Evolutionary conservation across 176 grass and related monocot genomes (phyloP), one percentile per base, ranked within the genome.

Genomic region (Zea mays): DNA sequence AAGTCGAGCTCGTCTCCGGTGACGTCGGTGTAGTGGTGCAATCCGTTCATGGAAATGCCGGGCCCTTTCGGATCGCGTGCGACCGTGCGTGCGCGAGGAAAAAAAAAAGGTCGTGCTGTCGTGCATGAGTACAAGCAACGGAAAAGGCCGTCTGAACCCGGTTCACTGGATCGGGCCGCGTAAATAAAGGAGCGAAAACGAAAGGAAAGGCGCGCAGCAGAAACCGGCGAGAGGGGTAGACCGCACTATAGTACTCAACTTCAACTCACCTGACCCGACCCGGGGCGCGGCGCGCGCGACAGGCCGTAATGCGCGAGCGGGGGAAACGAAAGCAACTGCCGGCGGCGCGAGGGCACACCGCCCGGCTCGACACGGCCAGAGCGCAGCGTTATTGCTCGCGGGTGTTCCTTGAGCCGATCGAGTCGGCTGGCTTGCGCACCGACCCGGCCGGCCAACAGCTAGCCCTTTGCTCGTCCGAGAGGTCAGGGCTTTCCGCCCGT

Each of bases 101-200:
- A 4, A 79, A 20, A 4, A n/a, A n/a, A n/a, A n/a, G n/a, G n/a
- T n/a, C n/a, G n/a, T n/a, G n/a, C n/a, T n/a, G 52, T 40, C 48
- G 3, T 65, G 81, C 71, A 80, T 48, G 64, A 80, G 86, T 80
- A 4, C 71, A 76, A 42, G 71, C 71, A 8, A 88, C 58, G 71
- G 64, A 84, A 88, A 88, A 88, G 82, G 17, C 5, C 9, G 86
- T 84, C 33, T 88, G 81, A 88, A 88, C 76, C 7, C 71, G 4
- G 63, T 3, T 42, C 76, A 76, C 64, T 52, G 7, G 8, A 55
- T 36, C 5, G 8, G 20, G 34, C 58, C 16, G 62, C 27, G 16
- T 8, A 71, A 54, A 69, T 8, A 71, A 54, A 69, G 51, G 59
- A 71, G 56, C 7, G 45, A 63, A 68, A 78, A 13, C 36, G 51